phyloP scores from a whole-genome alignment of 345 rosid genomes.

The Psidium friedrichsthalianum region DNA sequence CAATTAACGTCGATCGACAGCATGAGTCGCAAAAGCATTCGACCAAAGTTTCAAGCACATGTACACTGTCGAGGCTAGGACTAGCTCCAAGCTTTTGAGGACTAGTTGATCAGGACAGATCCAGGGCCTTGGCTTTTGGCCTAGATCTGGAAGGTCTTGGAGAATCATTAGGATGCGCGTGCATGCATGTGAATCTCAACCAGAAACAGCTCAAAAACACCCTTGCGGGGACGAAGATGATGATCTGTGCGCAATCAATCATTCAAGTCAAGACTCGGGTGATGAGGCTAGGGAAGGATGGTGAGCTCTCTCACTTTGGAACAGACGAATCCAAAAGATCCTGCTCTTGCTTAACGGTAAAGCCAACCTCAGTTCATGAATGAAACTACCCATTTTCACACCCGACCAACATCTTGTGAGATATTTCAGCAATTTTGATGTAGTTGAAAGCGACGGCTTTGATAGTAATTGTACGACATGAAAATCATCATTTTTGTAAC shows the following conservation, averaged over 20 bases:
- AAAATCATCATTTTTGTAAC: too few species aligned
- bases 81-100: not conserved
- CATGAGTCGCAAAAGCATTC: not conserved
- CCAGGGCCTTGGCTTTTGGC: not conserved
- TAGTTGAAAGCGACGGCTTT: too few species aligned
- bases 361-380: too few species aligned
- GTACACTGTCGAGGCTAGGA: not conserved
- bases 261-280: not conserved
- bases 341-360: too few species aligned
- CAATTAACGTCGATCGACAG: accelerated
- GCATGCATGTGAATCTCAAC: not conserved
- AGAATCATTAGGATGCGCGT: not conserved
- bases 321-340: not conserved
- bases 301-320: not conserved
- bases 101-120: not conserved
- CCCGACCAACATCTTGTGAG: too few species aligned
- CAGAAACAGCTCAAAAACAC: not conserved
- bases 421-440: too few species aligned
- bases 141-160: not conserved
- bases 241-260: not conserved
- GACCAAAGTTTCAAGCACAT: not conserved
- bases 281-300: not conserved
- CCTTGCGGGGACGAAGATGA: not conserved
- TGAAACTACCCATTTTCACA: too few species aligned
- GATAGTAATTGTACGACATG: too few species aligned